Percentiles rank a stretch among this genome's conserved stretches.
Evolutionary conservation across 2,329 filamentous ascomycete genomes (phyloP).

Genomic region (Pestalotiopsis sp.): DNA sequence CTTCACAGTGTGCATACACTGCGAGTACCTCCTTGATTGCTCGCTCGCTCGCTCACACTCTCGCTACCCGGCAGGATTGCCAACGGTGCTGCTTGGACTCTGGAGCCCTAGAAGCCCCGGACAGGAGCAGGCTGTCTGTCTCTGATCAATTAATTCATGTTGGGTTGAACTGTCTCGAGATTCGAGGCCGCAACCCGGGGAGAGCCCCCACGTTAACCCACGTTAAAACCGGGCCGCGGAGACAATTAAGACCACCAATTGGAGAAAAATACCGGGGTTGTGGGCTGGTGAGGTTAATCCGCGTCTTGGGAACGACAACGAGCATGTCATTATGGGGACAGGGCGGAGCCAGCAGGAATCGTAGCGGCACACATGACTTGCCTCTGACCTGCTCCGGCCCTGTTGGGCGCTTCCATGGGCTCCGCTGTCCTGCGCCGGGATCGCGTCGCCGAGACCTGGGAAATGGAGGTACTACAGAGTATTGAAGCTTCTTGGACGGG

Average conservation of each 20-base stretch:
- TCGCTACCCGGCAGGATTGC: too few species aligned
- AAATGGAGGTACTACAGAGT: not conserved
- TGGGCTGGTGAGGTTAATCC: slow-evolving; percentile 10
- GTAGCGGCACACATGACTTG: not conserved
- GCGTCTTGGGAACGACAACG: not conserved
- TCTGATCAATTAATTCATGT: not conserved
- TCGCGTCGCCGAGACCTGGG: not conserved
- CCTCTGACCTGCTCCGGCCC: not conserved
- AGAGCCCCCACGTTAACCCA: not conserved
- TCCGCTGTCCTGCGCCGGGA: not conserved
- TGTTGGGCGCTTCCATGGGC: not conserved
- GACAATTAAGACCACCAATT: slow-evolving; percentile 10
- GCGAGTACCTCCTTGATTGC: too few species aligned
- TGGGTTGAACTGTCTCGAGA: not conserved
- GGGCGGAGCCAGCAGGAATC: not conserved
- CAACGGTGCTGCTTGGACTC: too few species aligned
- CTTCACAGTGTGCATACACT: too few species aligned
- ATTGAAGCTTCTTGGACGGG: too few species aligned
- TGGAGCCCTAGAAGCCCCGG: too few species aligned
- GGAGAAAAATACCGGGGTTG: not conserved
- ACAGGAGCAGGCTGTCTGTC: not conserved
- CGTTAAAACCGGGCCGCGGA: slow-evolving; percentile 11
- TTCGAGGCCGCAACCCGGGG: not conserved
- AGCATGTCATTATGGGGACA: slow-evolving; percentile 9
- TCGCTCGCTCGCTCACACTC: too few species aligned